Conservation (phyloP, 2,329 filamentous ascomycete species). For the Sphaerulina musiva region DNA sequence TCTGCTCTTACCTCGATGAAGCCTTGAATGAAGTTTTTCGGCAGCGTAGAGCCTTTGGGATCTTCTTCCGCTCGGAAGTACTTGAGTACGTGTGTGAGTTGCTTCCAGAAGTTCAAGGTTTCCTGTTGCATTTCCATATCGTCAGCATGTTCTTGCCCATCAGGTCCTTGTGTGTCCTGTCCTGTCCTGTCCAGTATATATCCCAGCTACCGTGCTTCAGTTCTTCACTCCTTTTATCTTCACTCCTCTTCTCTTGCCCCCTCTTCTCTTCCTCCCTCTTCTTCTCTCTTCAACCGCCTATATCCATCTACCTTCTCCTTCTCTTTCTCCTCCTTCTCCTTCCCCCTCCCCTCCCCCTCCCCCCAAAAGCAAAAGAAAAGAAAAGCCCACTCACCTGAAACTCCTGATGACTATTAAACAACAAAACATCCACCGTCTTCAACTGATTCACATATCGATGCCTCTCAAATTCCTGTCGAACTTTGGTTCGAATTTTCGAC, state of each 20-base stretch:
- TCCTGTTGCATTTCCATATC: conserved; percentile 52
- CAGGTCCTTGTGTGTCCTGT: too few species aligned
- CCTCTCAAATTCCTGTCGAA: conserved; percentile 93
- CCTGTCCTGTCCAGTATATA: background rate
- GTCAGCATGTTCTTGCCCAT: background rate
- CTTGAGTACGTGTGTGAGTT: conserved; percentile 88
- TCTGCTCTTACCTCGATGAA: conserved; percentile 74
- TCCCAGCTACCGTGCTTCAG: background rate
- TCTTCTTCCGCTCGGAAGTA: conserved; percentile 90
- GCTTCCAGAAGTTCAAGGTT: conserved; percentile 99
- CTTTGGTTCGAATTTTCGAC: conserved; percentile 80
- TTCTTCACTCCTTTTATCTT: background rate
- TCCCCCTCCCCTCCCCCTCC: background rate
- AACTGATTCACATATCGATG: conserved; percentile 90
- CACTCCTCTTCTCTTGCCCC: too few species aligned
- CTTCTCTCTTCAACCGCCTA: background rate
- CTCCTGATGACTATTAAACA: conserved; percentile 87
- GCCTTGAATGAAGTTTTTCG: conserved; percentile 83
- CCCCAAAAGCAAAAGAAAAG: too few species aligned
- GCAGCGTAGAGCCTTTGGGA: conserved; percentile 61
- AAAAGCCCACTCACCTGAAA: conserved; percentile 64
- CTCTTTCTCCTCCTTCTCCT: background rate
- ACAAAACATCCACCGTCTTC: conserved; percentile 75
- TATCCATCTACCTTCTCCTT: background rate
- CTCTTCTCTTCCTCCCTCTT: too few species aligned